phyloP scores from a whole-genome alignment of 345 rosid genomes.

The Salix viminalis region DNA sequence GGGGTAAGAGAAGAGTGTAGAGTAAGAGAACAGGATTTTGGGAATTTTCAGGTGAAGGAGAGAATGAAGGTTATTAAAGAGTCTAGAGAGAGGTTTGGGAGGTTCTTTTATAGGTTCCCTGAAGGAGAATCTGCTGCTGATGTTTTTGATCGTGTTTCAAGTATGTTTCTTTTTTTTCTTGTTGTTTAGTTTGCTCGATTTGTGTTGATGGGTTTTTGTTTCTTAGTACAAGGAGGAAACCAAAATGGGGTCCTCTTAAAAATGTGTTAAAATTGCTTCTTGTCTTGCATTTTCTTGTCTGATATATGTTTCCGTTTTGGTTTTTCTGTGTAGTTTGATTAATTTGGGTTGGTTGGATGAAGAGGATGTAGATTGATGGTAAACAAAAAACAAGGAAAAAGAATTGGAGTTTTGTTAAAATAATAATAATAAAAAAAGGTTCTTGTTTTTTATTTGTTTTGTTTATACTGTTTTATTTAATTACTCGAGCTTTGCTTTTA shows the following conservation, averaged over 20 bases:
- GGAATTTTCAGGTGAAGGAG: constrained; percentile 86
- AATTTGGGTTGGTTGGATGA: no score
- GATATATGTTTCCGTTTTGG: no score
- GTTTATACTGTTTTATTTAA: no score
- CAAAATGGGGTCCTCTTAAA: neutral
- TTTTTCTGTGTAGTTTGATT: no score
- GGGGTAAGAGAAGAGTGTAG: constrained; percentile 97
- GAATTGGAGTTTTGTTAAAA: no score
- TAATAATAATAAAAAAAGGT: no score
- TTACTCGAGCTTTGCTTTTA: no score
- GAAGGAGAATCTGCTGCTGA: constrained; percentile 99
- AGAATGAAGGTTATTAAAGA: constrained; percentile 69
- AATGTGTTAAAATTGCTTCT: no score
- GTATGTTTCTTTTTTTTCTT: constrained; percentile 34
- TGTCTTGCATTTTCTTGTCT: no score
- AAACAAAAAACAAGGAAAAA: no score
- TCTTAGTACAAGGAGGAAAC: neutral
- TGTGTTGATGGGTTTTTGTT: constrained; percentile 1
- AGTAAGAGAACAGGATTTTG: constrained; percentile 91
- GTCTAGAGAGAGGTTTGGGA: constrained; percentile 67
- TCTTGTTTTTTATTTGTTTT: no score
- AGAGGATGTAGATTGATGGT: no score
- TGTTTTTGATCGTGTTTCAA: constrained; percentile 92
- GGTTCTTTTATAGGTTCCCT: constrained; percentile 89
- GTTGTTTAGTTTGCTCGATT: neutral